These are phyloP conservation scores for Solanum bulbocastanum DNA, from an alignment of 257 asterid genomes.

Conservation along the genomic window DNA sequence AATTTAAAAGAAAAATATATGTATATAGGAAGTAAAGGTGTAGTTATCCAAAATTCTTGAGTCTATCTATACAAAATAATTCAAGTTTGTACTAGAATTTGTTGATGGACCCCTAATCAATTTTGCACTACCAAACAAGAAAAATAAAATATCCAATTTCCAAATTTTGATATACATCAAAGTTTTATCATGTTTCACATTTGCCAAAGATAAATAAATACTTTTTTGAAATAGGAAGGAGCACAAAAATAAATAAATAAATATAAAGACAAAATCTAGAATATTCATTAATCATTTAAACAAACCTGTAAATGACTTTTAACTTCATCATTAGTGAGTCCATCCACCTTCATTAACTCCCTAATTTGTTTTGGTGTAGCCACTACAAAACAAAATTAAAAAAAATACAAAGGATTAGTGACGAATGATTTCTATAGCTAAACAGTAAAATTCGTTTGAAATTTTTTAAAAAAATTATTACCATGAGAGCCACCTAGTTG, in stretches of 20 bases:
- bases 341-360: slow-evolving; percentile 68
- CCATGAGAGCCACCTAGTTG: slow-evolving; percentile 66
- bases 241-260: background rate
- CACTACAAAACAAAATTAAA: slow-evolving; percentile 11
- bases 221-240: background rate
- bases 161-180: background rate
- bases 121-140: background rate
- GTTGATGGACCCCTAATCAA: background rate
- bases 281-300: background rate
- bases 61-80: background rate
- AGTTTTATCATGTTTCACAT: background rate
- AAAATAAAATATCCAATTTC: background rate
- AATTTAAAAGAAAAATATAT: background rate
- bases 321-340: slow-evolving; percentile 66
- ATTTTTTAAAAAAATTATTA: background rate
- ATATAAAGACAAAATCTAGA: background rate
- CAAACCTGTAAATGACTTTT: slow-evolving; percentile 67
- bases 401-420: background rate
- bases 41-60: background rate
- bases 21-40: background rate
- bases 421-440: background rate
- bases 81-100: background rate
- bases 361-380: slow-evolving; percentile 68
- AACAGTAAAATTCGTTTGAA: background rate
- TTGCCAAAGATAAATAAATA: background rate